Percentiles rank a stretch among this genome's conserved stretches.
Evolutionary conservation across 805 yeast species (phyloP).

Genomic region (Priceomyces melissophilus): DNA sequence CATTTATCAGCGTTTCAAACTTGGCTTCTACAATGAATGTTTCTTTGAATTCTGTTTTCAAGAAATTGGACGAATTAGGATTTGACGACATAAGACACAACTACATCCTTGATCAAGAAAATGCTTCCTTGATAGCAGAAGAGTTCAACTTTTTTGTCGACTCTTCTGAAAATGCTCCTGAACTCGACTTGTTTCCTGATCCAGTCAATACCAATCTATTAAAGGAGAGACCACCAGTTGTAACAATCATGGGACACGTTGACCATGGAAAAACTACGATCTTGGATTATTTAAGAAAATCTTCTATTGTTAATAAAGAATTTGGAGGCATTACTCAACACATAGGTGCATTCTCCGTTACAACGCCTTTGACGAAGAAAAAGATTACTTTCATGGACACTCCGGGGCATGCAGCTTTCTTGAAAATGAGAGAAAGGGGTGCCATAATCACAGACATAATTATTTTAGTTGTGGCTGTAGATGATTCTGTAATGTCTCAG

Average conservation of each 20-base stretch:
- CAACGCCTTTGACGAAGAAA: conserved; percentile 70
- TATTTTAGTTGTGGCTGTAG: conserved; percentile 91
- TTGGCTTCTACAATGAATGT: conserved; percentile 69
- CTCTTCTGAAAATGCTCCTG: conserved; percentile 54
- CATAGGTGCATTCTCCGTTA: conserved; percentile 92
- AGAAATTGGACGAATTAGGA: conserved; percentile 63
- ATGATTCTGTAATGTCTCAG: conserved; percentile 97
- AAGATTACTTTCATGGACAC: conserved; percentile 89
- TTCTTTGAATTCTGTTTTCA: conserved; percentile 57
- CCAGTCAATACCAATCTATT: conserved; percentile 46
- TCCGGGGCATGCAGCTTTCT: conserved; percentile 96
- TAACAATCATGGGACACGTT: conserved; percentile 98
- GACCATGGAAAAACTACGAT: conserved; percentile 98
- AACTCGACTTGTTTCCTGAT: conserved; percentile 55
- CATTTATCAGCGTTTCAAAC: conserved; percentile 75
- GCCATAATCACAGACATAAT: conserved; percentile 92
- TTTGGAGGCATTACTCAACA: conserved; percentile 98
- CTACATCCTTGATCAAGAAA: conserved; percentile 80
- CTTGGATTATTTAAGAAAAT: conserved; percentile 78
- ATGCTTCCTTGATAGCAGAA: conserved; percentile 81
- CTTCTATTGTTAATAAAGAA: conserved; percentile 79
- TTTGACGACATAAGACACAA: conserved; percentile 69
- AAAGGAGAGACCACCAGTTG: conserved; percentile 83
- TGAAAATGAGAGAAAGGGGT: conserved; percentile 95
- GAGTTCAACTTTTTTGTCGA: conserved; percentile 73